A percentile compares a stretch with the other conserved stretches of the same genome.
Evolutionary conservation across 1,284 basidiomycete species (phyloP).

Genomic region (Coniferiporia weirii): DNA sequence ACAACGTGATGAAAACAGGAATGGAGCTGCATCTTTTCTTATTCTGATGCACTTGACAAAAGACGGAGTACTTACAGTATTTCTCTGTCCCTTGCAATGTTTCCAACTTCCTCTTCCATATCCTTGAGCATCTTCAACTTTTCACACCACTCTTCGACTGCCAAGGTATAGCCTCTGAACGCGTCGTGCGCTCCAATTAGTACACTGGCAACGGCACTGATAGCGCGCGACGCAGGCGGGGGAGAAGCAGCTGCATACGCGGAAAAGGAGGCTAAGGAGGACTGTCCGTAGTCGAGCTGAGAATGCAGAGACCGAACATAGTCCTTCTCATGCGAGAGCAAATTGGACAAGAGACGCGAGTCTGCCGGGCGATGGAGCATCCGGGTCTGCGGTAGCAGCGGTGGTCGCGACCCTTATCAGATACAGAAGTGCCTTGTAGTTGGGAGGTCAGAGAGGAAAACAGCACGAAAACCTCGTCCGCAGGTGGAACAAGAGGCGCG

Average conservation of each 20-base stretch:
- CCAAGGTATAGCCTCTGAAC: slow-evolving; percentile 49
- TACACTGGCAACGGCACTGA: slow-evolving; percentile 53
- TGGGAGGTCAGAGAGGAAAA: too few species aligned
- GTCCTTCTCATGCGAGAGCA: slow-evolving; percentile 65
- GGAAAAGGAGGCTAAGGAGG: slow-evolving; percentile 60
- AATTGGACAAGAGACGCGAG: slow-evolving; percentile 61
- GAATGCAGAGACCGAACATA: slow-evolving; percentile 54
- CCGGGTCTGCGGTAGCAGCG: neutral
- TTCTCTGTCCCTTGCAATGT: slow-evolving; percentile 66
- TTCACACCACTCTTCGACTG: slow-evolving; percentile 61
- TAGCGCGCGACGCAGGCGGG: slow-evolving; percentile 48
- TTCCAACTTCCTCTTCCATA: slow-evolving; percentile 62
- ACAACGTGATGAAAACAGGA: neutral
- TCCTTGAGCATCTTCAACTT: slow-evolving; percentile 48
- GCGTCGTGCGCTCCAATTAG: slow-evolving; percentile 65
- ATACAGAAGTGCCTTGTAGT: too few species aligned
- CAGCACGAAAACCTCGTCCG: too few species aligned
- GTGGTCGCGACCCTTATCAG: too few species aligned
- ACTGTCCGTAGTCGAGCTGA: slow-evolving; percentile 53
- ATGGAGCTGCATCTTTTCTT: neutral
- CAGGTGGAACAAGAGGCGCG: too few species aligned
- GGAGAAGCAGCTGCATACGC: slow-evolving; percentile 68
- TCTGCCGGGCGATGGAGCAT: slow-evolving; percentile 74
- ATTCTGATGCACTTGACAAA: neutral
- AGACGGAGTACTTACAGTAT: slow-evolving; percentile 54